Conservation (phyloP, 768 basidiomycete species). For the Leucocoprinus sp. region DNA sequence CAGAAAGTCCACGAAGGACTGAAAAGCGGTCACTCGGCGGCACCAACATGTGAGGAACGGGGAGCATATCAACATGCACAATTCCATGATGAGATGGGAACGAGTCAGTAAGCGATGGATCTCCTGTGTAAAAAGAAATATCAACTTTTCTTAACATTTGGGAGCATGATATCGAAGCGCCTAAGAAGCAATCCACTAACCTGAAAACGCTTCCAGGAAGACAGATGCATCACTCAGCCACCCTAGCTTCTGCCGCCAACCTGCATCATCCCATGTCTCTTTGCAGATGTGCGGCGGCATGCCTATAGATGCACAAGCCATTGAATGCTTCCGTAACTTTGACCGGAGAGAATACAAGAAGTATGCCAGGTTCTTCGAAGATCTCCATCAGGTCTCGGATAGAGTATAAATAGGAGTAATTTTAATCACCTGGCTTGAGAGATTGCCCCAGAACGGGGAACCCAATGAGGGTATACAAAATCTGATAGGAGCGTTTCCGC, state of each 20-base stretch:
- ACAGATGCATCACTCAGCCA: conserved; percentile 76
- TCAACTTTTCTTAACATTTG: not conserved
- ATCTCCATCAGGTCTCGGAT: conserved; percentile 6
- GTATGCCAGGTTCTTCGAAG: conserved; percentile 52
- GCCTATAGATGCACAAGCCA: conserved; percentile 60
- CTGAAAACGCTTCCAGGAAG: conserved; percentile 69
- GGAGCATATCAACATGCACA: conserved; percentile 68
- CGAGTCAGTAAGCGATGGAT: conserved; percentile 62
- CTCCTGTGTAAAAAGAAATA: conserved; percentile 34
- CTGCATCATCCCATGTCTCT: conserved; percentile 50
- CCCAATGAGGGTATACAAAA: conserved; percentile 59
- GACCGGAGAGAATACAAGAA: conserved; percentile 67
- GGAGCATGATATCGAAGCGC: not conserved
- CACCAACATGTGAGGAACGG: conserved; percentile 63
- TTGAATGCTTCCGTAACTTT: conserved; percentile 47
- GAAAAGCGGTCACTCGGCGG: conserved; percentile 81
- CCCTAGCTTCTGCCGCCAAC: conserved; percentile 71
- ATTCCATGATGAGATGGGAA: conserved; percentile 88
- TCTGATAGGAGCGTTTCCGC: conserved; percentile 33
- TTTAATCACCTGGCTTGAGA: conserved; percentile 40
- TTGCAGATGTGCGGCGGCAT: conserved; percentile 56
- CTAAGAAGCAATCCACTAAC: conserved; percentile 30
- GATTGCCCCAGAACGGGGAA: conserved; percentile 64
- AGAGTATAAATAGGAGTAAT: conserved; percentile 1
- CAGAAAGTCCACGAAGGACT: conserved; percentile 69